phyloP scores from a whole-genome alignment of 2,329 filamentous ascomycete genomes.

The Sclerotiophoma versabilis region DNA sequence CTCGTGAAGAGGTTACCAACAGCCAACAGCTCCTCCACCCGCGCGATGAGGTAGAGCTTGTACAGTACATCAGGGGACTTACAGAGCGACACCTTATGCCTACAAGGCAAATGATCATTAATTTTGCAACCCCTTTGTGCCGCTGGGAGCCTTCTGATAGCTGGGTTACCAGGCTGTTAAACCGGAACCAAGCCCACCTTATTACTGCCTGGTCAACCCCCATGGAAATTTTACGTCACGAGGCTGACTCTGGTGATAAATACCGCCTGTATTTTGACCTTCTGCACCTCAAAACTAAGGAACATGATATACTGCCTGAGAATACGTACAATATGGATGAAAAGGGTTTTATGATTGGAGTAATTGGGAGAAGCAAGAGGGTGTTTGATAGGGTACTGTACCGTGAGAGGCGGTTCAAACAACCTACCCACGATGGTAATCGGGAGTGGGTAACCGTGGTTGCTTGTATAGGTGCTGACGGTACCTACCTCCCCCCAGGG shows the following conservation, averaged over 20 bases:
- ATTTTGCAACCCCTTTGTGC: background rate
- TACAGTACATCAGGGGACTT: too few relatives aligned
- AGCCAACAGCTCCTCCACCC: constrained; percentile 53
- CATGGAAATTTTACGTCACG: too few relatives aligned
- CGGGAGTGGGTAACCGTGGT: constrained; percentile 16
- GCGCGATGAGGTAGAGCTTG: too few relatives aligned
- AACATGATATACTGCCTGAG: background rate
- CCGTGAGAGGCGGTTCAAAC: background rate
- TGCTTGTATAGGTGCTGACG: constrained; percentile 18
- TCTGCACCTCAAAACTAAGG: background rate
- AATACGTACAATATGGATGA: too few relatives aligned
- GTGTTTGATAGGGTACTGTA: background rate
- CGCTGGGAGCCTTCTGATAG: background rate
- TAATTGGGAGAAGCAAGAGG: background rate
- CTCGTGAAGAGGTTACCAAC: background rate
- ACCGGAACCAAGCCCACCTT: too few relatives aligned
- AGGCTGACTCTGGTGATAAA: background rate
- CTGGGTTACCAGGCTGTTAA: too few relatives aligned
- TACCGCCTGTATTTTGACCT: background rate
- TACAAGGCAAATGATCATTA: too few relatives aligned
- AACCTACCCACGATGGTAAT: constrained; percentile 12
- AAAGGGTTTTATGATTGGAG: constrained; percentile 3
- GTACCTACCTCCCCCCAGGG: constrained; percentile 9
- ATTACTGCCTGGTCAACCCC: too few relatives aligned
- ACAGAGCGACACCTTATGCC: too few relatives aligned